Evolutionary conservation across 345 rosid species (phyloP), one percentile per base, ranked within the genome.

Genomic region (Nasturtium officinale): DNA sequence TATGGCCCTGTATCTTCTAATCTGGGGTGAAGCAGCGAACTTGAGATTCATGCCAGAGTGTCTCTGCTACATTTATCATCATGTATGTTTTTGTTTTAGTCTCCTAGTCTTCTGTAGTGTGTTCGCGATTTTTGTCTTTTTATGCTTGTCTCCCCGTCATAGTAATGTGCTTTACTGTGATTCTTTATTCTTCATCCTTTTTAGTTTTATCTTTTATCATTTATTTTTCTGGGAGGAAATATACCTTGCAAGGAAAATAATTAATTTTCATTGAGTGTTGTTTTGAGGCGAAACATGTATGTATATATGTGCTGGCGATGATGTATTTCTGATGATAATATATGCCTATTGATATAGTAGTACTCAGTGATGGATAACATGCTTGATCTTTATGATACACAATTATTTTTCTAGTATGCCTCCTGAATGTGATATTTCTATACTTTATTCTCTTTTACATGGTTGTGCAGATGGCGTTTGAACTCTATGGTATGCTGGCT

Each of bases 21-120:
- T 96, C 61, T 96, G 99, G 99, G 99, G 99, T 53, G 99, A 96
- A 83, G 97, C 99, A 72, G 98, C 99, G 8, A 96, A 96, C 82
- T 82, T 92, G 82, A 86, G 98, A 84, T 96, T 90, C 84, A 92
- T 96, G 98, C 99, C 99, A 8, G 99, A 96, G 82, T 96, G 99
- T 81, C 87, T 96, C 69, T 96, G 98, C 85, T 96, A 92, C 77
- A 92, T 96, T 69, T 92, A 96, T 80, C 99, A 96, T 81, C 98
- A 92, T 83, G 99, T 96, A 91, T 23, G 25, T 23, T 51, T 71
- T n/a, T 23, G 25, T 23, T 51, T 71, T n/a, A 30, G 5, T 13
- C 46, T 52, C 38, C 16, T 53, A 59, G 47, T 65, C 16, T 62
- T 67, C 43, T 51, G n/a, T 58, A 67, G 15, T 61, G 18, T 63